These are phyloP conservation scores for Colletotrichum spaethianum DNA, from an alignment of 2,329 filamentous ascomycete genomes.

Conservation along the genomic window DNA sequence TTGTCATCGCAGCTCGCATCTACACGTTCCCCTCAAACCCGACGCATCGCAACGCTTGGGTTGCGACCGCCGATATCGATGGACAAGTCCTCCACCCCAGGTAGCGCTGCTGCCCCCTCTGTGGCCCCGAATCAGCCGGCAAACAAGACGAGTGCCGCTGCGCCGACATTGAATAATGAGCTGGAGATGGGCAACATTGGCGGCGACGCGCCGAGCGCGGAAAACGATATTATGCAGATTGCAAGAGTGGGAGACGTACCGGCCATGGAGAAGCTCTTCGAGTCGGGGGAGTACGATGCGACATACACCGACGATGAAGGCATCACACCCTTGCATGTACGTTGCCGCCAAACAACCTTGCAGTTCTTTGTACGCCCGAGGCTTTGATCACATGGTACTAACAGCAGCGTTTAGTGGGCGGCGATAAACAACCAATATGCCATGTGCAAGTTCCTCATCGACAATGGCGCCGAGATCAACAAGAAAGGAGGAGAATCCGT, in stretches of 20 bases:
- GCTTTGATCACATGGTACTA: conserved; percentile 36
- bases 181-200: conserved; percentile 69
- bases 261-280: conserved; percentile 91
- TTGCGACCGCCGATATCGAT: conserved; percentile 49
- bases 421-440: conserved; percentile 99
- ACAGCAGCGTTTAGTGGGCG: conserved; percentile 79
- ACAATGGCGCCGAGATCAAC: conserved; percentile 89
- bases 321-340: conserved; percentile 95
- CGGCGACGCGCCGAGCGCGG: conserved; percentile 55
- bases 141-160: conserved; percentile 66
- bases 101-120: conserved; percentile 54
- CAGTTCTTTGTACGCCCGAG: not conserved
- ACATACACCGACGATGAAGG: conserved; percentile 90
- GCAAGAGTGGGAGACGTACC: conserved; percentile 88
- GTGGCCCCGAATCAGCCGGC: conserved; percentile 68
- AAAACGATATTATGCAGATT: conserved; percentile 95
- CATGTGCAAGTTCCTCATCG: conserved; percentile 95
- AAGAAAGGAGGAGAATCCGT: conserved; percentile 95
- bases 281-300: conserved; percentile 84
- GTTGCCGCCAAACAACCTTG: conserved; percentile 47
- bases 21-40: not conserved
- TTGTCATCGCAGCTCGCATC: conserved; percentile 1
- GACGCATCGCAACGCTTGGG: conserved; percentile 21
- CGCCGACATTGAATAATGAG: conserved; percentile 70
- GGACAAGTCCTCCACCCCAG: conserved; percentile 56